These are phyloP conservation scores for Cladorrhinum sp. DNA, from an alignment of 2,329 filamentous ascomycete species.

Conservation along the genomic window DNA sequence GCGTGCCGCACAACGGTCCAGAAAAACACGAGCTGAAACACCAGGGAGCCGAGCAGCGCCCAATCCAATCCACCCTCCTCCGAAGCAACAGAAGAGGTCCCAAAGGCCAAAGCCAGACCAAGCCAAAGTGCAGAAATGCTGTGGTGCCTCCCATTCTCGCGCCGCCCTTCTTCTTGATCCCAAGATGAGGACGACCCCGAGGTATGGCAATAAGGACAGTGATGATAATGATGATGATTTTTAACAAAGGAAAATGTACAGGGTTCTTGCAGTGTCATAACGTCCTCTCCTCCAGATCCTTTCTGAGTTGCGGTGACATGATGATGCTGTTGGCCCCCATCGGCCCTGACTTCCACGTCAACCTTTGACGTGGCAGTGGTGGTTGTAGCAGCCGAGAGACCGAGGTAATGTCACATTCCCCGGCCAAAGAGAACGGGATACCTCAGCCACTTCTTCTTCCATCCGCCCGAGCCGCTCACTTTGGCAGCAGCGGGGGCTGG, in stretches of 20 bases:
- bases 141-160: neutral
- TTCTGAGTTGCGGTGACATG: neutral
- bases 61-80: slow-evolving; percentile 21
- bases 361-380: slow-evolving; percentile 10
- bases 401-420: slow-evolving; percentile 23
- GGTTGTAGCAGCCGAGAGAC: slow-evolving; percentile 13
- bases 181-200: slow-evolving; percentile 5
- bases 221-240: slow-evolving; percentile 4
- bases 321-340: slow-evolving; percentile 2
- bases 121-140: slow-evolving; percentile 14
- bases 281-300: neutral
- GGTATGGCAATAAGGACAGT: neutral
- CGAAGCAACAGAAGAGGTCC: slow-evolving; percentile 9
- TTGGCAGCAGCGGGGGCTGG: slow-evolving; percentile 13
- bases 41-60: slow-evolving; percentile 21
- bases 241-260: slow-evolving; percentile 28
- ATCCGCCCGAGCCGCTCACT: slow-evolving; percentile 19
- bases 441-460: slow-evolving; percentile 25
- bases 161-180: neutral
- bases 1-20: slow-evolving; percentile 18
- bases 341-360: slow-evolving; percentile 11
- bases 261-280: slow-evolving; percentile 21
- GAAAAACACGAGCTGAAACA: slow-evolving; percentile 24
- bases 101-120: slow-evolving; percentile 19
- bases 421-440: slow-evolving; percentile 24